These are phyloP conservation scores for Lasiodiplodia sp. DNA, from an alignment of 2,329 filamentous ascomycete genomes.

Conservation along the genomic window DNA sequence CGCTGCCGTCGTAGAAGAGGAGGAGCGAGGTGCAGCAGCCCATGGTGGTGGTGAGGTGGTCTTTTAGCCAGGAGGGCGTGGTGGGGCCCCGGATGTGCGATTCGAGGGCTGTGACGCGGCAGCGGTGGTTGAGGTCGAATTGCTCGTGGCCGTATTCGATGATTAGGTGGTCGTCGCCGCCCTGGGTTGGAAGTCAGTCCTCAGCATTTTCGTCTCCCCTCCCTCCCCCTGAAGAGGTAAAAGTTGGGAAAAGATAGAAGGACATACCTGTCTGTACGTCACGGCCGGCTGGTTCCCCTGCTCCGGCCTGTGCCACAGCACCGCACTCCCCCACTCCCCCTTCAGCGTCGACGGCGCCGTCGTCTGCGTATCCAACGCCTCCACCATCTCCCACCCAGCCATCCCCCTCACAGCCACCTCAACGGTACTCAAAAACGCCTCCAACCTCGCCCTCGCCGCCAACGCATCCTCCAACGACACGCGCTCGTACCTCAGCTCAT, in stretches of 20 bases:
- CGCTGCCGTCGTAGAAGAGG: conserved; percentile 51
- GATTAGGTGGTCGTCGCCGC: conserved; percentile 59
- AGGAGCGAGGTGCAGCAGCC: conserved; percentile 58
- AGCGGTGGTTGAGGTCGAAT: conserved; percentile 65
- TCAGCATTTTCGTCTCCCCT: conserved; percentile 30
- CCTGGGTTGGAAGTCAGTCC: conserved; percentile 40
- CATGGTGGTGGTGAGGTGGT: conserved; percentile 59
- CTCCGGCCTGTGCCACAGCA: conserved; percentile 41
- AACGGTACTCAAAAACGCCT: conserved; percentile 55
- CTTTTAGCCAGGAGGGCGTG: conserved; percentile 46
- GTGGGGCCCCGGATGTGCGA: conserved; percentile 44
- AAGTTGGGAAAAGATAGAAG: too few species aligned
- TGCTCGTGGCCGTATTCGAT: conserved; percentile 65
- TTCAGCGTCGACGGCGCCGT: conserved; percentile 22
- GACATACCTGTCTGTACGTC: conserved; percentile 34
- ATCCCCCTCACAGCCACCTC: conserved; percentile 46
- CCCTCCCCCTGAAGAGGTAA: not conserved
- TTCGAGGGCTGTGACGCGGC: conserved; percentile 62
- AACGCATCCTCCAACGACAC: conserved; percentile 63
- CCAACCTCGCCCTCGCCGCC: conserved; percentile 51
- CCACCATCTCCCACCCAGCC: conserved; percentile 6
- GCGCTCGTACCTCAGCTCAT: conserved; percentile 59
- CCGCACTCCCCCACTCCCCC: conserved; percentile 33
- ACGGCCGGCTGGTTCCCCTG: conserved; percentile 37
- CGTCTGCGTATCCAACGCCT: conserved; percentile 19